phyloP scores from a whole-genome alignment of 1,284 basidiomycete genomes.

The Microbotryum lychnidis-dioicae region DNA sequence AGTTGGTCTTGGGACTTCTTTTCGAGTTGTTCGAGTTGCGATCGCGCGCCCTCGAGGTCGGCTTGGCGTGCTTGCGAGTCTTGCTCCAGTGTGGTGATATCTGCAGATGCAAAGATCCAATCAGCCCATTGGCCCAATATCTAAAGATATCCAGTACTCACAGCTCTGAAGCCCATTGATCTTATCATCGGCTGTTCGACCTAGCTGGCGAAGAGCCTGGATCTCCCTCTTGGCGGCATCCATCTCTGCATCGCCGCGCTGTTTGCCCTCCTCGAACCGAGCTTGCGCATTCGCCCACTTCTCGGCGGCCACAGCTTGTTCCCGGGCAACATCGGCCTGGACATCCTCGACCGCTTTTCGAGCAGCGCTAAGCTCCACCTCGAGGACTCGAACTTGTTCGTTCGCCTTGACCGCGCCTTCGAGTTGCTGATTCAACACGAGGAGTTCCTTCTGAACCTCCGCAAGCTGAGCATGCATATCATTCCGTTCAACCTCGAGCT shows the following conservation, averaged over 20 bases:
- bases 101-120: background rate
- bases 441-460: too few species aligned
- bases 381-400: background rate
- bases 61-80: background rate
- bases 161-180: background rate
- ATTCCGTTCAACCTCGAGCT: slow-evolving; percentile 4
- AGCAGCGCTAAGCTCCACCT: background rate
- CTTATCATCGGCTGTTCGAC: background rate
- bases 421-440: too few species aligned
- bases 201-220: slow-evolving; percentile 19
- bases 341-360: background rate
- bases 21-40: slow-evolving; percentile 1
- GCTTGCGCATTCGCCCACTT: background rate
- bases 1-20: too few species aligned
- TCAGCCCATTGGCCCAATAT: background rate
- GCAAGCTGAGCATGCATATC: background rate
- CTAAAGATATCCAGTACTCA: background rate
- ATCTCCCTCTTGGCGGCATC: slow-evolving; percentile 13
- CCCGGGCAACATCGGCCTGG: background rate
- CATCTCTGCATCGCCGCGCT: background rate
- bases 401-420: too few species aligned
- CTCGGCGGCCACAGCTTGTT: background rate
- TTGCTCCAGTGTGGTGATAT: background rate
- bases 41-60: background rate
- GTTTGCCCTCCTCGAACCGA: background rate